Percentiles rank a stretch among this genome's conserved stretches.
Evolutionary conservation across 495 filamentous ascomycete species (phyloP).

Genomic region (Aspergillus conjunctus): DNA sequence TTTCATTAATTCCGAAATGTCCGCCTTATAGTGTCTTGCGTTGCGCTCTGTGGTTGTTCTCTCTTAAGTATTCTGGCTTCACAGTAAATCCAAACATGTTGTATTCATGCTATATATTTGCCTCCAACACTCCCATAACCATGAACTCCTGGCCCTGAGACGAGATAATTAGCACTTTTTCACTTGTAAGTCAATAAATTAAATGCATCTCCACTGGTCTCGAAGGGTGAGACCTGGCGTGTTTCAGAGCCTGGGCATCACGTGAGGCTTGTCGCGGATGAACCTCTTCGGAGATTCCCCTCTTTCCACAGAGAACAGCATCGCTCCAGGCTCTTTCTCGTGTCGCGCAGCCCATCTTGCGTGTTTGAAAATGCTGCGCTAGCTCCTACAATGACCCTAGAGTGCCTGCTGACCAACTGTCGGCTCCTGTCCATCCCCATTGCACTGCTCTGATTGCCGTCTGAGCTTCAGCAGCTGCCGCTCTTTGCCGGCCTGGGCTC

Average conservation of each 20-base stretch:
- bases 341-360: constrained; percentile 11
- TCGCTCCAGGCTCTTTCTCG: constrained; percentile 24
- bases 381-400: constrained; percentile 36
- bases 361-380: constrained; percentile 30
- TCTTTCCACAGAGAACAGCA: constrained; percentile 11
- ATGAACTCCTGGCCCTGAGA: no score
- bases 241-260: constrained; percentile 16
- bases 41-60: constrained; percentile 1
- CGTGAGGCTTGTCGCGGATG: constrained; percentile 21
- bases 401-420: constrained; percentile 23
- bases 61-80: not conserved
- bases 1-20: constrained; percentile 12
- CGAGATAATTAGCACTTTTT: no score
- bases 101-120: not conserved
- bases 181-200: no score
- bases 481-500: constrained; percentile 23
- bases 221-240: not conserved
- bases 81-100: constrained; percentile 2
- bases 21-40: not conserved
- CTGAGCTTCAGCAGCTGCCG: constrained; percentile 32
- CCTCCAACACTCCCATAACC: not conserved
- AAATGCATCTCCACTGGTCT: not conserved
- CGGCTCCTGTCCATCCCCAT: constrained; percentile 31
- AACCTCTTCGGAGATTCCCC: constrained; percentile 13
- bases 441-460: constrained; percentile 25